These are phyloP conservation scores for Condylostoma magnum DNA, from an alignment of 169 alveolate genomes.

Conservation along the genomic window DNA sequence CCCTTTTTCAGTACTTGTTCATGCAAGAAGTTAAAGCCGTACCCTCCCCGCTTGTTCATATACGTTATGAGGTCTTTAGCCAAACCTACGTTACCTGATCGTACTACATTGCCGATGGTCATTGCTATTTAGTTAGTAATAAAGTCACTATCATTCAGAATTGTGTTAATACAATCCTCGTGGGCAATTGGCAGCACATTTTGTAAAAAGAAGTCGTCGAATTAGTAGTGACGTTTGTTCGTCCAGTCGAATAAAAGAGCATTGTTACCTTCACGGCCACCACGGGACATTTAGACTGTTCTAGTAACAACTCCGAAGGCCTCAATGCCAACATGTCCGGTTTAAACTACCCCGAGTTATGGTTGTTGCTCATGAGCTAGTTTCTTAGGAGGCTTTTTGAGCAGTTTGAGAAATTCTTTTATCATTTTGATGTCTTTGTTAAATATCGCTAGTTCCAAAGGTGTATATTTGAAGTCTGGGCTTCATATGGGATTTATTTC, in stretches of 20 bases:
- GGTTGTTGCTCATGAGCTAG: background rate
- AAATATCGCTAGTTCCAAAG: conserved; percentile 1
- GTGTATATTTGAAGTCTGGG: background rate
- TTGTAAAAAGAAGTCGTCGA: background rate
- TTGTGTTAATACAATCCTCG: conserved; percentile 27
- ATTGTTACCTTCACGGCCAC: conserved; percentile 79
- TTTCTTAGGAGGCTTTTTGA: background rate
- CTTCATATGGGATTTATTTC: background rate
- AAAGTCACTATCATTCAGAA: conserved; percentile 26
- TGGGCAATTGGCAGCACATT: conserved; percentile 28
- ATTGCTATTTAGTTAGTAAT: conserved; percentile 32
- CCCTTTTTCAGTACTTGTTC: conserved; percentile 57
- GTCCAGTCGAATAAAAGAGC: conserved; percentile 68
- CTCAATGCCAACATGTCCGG: conserved; percentile 58
- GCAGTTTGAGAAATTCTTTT: background rate
- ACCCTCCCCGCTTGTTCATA: conserved; percentile 51
- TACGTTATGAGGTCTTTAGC: conserved; percentile 49
- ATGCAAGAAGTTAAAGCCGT: conserved; percentile 76
- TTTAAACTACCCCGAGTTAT: conserved; percentile 31
- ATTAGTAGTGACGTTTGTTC: conserved; percentile 6
- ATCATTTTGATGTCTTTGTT: background rate
- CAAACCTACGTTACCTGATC: conserved; percentile 63
- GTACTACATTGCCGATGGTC: conserved; percentile 50
- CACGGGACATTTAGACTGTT: conserved; percentile 70
- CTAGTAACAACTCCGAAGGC: conserved; percentile 71